phyloP scores from a whole-genome alignment of 169 alveolate species.

The Perkinsus chesapeaki region DNA sequence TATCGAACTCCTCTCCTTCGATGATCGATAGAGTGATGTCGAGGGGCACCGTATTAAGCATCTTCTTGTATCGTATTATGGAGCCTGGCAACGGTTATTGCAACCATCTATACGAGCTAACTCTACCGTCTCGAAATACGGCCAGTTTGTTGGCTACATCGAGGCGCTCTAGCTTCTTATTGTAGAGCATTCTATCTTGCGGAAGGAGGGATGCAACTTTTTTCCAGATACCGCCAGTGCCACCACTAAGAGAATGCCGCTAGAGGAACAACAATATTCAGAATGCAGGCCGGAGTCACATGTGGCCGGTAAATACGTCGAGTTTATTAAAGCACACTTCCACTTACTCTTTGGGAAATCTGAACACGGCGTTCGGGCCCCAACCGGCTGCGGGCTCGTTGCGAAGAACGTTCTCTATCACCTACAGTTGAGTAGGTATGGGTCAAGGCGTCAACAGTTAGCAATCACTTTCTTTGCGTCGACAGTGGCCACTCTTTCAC shows the following conservation, averaged over 20 bases:
- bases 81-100: neutral
- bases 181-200: neutral
- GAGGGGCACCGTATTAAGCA: neutral
- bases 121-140: neutral
- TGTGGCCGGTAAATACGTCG: neutral
- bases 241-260: neutral
- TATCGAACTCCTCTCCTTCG: neutral
- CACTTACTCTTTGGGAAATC: neutral
- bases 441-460: neutral
- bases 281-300: neutral
- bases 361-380: constrained; percentile 19
- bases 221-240: constrained; percentile 17
- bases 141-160: neutral
- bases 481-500: neutral
- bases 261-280: neutral
- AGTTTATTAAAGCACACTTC: neutral
- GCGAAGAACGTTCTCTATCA: neutral
- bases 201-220: neutral
- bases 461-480: neutral
- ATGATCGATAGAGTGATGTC: neutral
- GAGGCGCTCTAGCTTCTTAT: neutral
- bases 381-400: constrained; percentile 8
- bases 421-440: neutral
- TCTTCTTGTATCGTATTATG: neutral
- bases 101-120: neutral